A percentile compares a stretch with the other conserved stretches of the same genome.
Conservation (phyloP, 2,329 filamentous ascomycete genomes). For the Fusarium caatingaense region DNA sequence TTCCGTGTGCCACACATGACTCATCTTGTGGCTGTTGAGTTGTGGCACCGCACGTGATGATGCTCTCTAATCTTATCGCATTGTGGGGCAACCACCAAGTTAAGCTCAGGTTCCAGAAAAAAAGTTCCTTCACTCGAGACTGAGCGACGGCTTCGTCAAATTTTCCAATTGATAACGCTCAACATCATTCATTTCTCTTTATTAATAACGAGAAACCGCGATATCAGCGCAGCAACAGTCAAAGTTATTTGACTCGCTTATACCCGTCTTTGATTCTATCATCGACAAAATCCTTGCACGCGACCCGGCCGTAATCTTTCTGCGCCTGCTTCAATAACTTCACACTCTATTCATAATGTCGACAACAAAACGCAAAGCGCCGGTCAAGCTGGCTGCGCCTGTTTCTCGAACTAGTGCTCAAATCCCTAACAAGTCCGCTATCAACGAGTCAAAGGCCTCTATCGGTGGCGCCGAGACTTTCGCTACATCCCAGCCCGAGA, state of each 20-base stretch:
- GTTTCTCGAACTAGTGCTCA: slow-evolving; percentile 66
- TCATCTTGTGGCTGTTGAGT: slow-evolving; percentile 13
- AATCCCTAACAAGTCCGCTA: slow-evolving; percentile 59
- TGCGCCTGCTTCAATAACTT: slow-evolving; percentile 19
- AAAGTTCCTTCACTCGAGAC: slow-evolving; percentile 49
- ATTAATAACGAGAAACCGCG: slow-evolving; percentile 6
- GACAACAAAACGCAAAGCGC: slow-evolving; percentile 70
- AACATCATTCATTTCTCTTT: slow-evolving; percentile 22
- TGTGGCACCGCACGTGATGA: slow-evolving; percentile 36
- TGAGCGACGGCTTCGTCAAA: slow-evolving; percentile 48
- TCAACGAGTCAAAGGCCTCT: slow-evolving; percentile 69
- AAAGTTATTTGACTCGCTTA: background rate
- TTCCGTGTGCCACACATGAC: slow-evolving; percentile 20
- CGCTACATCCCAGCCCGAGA: slow-evolving; percentile 54
- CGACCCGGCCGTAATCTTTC: slow-evolving; percentile 20
- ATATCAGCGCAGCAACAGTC: background rate
- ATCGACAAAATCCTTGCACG: slow-evolving; percentile 27
- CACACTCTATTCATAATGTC: slow-evolving; percentile 58
- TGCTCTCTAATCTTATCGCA: slow-evolving; percentile 32
- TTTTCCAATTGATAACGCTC: slow-evolving; percentile 49
- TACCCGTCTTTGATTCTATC: slow-evolving; percentile 6
- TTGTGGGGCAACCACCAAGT: slow-evolving; percentile 32
- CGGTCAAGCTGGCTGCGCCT: slow-evolving; percentile 67
- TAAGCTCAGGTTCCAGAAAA: slow-evolving; percentile 44
- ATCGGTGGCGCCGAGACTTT: slow-evolving; percentile 60